A percentile compares a stretch with the other conserved stretches of the same genome.
These are phyloP conservation scores for Austroboletus novae-zelandiae DNA, from an alignment of 1,284 basidiomycete genomes.

Conservation along the genomic window DNA sequence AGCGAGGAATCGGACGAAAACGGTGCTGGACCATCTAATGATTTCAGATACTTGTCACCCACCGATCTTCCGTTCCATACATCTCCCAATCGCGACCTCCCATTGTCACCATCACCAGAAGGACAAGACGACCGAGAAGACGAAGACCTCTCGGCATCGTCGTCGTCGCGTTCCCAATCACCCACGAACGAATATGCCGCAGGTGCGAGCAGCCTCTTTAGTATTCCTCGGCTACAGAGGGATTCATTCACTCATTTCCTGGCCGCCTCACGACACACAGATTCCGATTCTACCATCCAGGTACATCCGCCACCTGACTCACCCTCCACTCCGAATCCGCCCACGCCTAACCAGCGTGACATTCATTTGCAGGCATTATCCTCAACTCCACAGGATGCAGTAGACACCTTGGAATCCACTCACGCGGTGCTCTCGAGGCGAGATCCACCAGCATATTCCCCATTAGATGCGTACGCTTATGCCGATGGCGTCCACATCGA, in stretches of 20 bases:
- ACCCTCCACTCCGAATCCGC: constrained; percentile 68
- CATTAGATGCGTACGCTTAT: constrained; percentile 75
- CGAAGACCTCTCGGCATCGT: constrained; percentile 32
- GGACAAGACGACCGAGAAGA: constrained; percentile 22
- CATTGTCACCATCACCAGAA: constrained; percentile 41
- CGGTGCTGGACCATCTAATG: constrained; percentile 45
- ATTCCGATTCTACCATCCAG: constrained; percentile 62
- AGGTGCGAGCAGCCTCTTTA: constrained; percentile 80
- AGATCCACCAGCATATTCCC: constrained; percentile 80
- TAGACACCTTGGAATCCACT: constrained; percentile 16
- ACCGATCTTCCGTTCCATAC: constrained; percentile 62
- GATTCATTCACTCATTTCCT: constrained; percentile 62
- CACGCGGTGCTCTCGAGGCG: constrained; percentile 41
- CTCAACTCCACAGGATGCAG: constrained; percentile 29
- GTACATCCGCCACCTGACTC: constrained; percentile 76
- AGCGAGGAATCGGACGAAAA: constrained; percentile 55
- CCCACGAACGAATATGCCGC: constrained; percentile 48
- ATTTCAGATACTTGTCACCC: constrained; percentile 60
- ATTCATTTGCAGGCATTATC: constrained; percentile 69
- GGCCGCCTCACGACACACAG: constrained; percentile 52
- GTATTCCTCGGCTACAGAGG: constrained; percentile 59
- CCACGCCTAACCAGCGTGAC: constrained; percentile 74
- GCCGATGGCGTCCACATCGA: constrained; percentile 80
- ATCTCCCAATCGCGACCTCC: constrained; percentile 48
- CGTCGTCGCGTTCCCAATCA: constrained; percentile 50